Conservation (phyloP, 2,329 filamentous ascomycete species). For the Paraphoma chrysanthemicola region DNA sequence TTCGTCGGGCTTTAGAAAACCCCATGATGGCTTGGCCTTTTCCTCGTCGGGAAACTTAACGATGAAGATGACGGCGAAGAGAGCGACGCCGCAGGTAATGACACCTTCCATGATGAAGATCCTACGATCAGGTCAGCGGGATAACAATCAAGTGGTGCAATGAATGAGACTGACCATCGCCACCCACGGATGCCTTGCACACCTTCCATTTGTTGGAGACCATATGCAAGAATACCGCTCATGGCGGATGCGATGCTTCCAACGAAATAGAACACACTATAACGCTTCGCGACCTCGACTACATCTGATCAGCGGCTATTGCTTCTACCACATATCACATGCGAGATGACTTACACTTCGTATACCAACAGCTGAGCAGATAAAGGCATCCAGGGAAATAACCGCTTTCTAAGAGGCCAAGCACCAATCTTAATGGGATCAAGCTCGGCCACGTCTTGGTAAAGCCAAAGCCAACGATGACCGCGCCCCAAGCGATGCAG, state of each 20-base stretch:
- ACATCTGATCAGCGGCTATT: neutral
- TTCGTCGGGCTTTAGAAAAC: conserved; percentile 26
- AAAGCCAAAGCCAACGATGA: conserved; percentile 35
- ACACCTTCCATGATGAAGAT: conserved; percentile 37
- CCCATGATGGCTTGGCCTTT: conserved; percentile 22
- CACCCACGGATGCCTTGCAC: conserved; percentile 26
- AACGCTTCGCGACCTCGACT: conserved; percentile 31
- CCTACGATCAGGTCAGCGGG: conserved; percentile 10
- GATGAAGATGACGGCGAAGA: conserved; percentile 28
- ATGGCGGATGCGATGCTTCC: conserved; percentile 31
- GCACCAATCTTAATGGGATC: conserved; percentile 23
- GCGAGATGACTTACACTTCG: conserved; percentile 22
- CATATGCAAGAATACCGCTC: conserved; percentile 30
- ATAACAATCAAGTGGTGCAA: neutral
- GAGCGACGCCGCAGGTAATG: conserved; percentile 24
- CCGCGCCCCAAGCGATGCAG: conserved; percentile 26
- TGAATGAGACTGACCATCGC: conserved; percentile 19
- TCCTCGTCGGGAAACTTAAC: conserved; percentile 35
- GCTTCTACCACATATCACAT: neutral
- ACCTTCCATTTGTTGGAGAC: conserved; percentile 31
- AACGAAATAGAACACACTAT: conserved; percentile 33
- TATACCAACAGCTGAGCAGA: conserved; percentile 31
- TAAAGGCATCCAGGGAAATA: conserved; percentile 33
- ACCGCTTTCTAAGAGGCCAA: conserved; percentile 26
- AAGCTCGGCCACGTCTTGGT: conserved; percentile 27